phyloP scores from a whole-genome alignment of 2,329 filamentous ascomycete genomes.

The Colletotrichum sp. region DNA sequence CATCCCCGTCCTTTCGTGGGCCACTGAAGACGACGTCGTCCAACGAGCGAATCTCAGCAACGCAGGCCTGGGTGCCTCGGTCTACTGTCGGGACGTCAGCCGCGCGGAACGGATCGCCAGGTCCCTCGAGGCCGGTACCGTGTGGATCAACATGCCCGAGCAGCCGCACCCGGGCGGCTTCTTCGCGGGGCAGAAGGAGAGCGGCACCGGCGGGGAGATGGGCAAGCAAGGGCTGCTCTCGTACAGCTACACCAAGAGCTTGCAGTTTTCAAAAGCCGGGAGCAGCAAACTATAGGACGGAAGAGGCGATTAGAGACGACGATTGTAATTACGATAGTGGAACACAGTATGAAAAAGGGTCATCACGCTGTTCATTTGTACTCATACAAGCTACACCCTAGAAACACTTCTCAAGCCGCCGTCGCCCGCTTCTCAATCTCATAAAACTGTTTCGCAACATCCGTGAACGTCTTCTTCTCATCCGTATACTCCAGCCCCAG shows the following conservation, averaged over 20 bases:
- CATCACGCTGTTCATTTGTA: background rate
- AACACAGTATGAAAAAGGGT: background rate
- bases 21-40: slow-evolving; percentile 64
- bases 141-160: slow-evolving; percentile 61
- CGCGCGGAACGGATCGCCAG: slow-evolving; percentile 57
- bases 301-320: background rate
- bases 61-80: slow-evolving; percentile 60
- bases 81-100: slow-evolving; percentile 60
- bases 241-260: slow-evolving; percentile 34
- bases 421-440: slow-evolving; percentile 22
- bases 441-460: slow-evolving; percentile 23
- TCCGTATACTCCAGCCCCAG: slow-evolving; percentile 26
- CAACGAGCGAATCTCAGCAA: slow-evolving; percentile 57
- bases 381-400: background rate
- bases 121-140: slow-evolving; percentile 59
- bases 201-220: slow-evolving; percentile 37
- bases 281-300: background rate
- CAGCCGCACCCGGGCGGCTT: slow-evolving; percentile 33
- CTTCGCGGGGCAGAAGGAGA: slow-evolving; percentile 37
- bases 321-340: no score
- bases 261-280: slow-evolving; percentile 33
- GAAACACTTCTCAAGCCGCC: background rate
- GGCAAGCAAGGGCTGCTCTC: slow-evolving; percentile 36
- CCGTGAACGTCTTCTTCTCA: slow-evolving; percentile 24
- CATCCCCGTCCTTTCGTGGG: slow-evolving; percentile 67